Base-by-base conservation (phyloP, 768 basidiomycete genomes). In the Macrocybe gigantea region DNA sequence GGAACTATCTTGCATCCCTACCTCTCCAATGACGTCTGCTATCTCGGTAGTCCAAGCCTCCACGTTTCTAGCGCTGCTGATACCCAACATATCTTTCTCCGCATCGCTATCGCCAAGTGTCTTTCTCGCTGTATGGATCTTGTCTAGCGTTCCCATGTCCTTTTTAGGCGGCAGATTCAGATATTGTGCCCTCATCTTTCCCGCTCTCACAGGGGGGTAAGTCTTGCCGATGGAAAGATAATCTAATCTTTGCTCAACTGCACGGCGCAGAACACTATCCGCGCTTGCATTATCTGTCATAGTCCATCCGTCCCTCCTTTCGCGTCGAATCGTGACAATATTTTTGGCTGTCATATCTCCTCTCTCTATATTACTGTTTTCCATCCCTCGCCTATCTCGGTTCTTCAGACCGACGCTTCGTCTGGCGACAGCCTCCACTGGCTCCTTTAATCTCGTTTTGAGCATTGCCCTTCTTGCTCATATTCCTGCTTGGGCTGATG, bases 91-190 rank as follows among this genome's bases (percentile, higher is more conserved):
- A 33, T 72, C 79, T 1, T 52, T 71, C 1, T 71, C 77, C 33
- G 48, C 70, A 2, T 55, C 71, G 1, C 64, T 82, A 12, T 69
- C 72, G 3, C 46, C 72, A 5, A 73, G 70, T 34, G 65, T 79
- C 5, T 86, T 86, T 58, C 55, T 83, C 9, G 73, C 79, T 8
- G 68, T 82, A 14, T 85, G 81, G 80, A 51, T 84, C 11, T 53
- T 85, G 9, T 74, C 78, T 0, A 71, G 69, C 14, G 51, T 75
- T n/a, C 50, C 70, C 12, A 73, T 75, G 32, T 71, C 74, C 0
- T 49, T 75, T n/a, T 56, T 82, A 5, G 71, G 72, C 6, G 82
- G 77, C 9, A 68, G 83, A 35, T 85, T 77, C 65, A 69, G 72
- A 41, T 72, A 73, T 53, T 71, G 64, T 33, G 75, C 82, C 2